A percentile compares a stretch with the other conserved stretches of the same genome.
These are phyloP conservation scores for Coniochaeta sp. DNA, from an alignment of 2,329 filamentous ascomycete species.

Conservation along the genomic window DNA sequence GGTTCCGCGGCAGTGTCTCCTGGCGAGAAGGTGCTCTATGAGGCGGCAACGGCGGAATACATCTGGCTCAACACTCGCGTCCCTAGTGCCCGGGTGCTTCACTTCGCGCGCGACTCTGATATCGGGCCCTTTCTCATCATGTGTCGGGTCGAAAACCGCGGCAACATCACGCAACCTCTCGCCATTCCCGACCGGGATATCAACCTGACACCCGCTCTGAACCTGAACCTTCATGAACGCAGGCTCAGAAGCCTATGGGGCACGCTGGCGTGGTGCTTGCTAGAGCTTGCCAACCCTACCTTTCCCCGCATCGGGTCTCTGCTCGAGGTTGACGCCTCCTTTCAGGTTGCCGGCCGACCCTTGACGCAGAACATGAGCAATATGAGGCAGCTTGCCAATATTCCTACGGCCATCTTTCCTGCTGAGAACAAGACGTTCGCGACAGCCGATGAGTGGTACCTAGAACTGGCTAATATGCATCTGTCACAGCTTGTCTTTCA, in stretches of 20 bases:
- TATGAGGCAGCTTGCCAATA: constrained; percentile 16
- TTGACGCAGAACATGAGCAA: constrained; percentile 36
- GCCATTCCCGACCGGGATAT: constrained; percentile 11
- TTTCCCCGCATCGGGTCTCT: constrained; percentile 32
- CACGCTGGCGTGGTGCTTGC: constrained; percentile 30
- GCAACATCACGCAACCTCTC: constrained; percentile 14
- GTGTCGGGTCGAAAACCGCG: constrained; percentile 11
- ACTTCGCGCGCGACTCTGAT: constrained; percentile 13
- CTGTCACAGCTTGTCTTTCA: constrained; percentile 31
- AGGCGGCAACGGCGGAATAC: constrained; percentile 15
- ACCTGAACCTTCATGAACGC: constrained; percentile 20
- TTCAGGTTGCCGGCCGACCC: constrained; percentile 18
- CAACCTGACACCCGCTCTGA: constrained; percentile 13
- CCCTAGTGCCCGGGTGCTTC: constrained; percentile 15
- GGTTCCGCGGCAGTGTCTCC: constrained; percentile 14
- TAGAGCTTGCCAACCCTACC: constrained; percentile 26
- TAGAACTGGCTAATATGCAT: constrained; percentile 29
- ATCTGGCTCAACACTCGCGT: constrained; percentile 15
- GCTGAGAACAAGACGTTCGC: constrained; percentile 13
- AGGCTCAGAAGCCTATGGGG: constrained; percentile 24
- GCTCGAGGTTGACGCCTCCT: constrained; percentile 9
- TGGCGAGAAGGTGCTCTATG: constrained; percentile 15
- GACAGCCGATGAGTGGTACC: constrained; percentile 26
- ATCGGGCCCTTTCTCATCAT: constrained; percentile 18
- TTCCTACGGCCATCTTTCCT: constrained; percentile 14